Percentiles rank a stretch among this genome's conserved stretches.
Conservation (phyloP, 1,284 basidiomycete species). For the Cutaneotrichosporon sp. region DNA sequence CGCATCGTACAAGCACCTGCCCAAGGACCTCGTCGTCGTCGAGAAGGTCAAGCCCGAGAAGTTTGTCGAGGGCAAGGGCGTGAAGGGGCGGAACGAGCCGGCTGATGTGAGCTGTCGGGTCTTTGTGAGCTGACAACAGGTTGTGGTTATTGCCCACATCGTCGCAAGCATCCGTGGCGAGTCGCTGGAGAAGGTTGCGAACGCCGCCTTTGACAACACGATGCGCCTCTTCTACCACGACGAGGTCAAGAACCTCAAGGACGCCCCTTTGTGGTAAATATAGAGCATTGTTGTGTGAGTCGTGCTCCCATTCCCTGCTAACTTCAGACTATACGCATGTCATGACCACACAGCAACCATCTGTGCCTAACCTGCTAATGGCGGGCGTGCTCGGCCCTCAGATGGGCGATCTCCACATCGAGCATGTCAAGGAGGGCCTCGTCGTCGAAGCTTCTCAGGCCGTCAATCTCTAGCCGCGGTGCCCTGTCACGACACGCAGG, state of each 20-base stretch:
- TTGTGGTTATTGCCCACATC: conserved; percentile 76
- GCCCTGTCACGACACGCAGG: too few relatives aligned
- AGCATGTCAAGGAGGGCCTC: not conserved
- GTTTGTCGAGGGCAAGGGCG: conserved; percentile 63
- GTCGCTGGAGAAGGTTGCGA: conserved; percentile 63
- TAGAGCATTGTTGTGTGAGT: not conserved
- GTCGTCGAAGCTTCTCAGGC: not conserved
- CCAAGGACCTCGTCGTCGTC: conserved; percentile 61
- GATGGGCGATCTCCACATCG: not conserved
- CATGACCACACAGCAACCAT: not conserved
- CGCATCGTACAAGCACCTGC: conserved; percentile 65
- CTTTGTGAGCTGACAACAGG: conserved; percentile 30
- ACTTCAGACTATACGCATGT: not conserved
- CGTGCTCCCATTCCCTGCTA: not conserved
- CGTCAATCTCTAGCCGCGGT: too few relatives aligned
- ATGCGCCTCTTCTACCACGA: conserved; percentile 60
- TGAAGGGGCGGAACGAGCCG: conserved; percentile 85
- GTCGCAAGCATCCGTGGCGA: conserved; percentile 63
- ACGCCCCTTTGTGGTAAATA: not conserved
- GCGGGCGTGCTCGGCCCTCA: not conserved
- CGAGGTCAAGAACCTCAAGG: conserved; percentile 17
- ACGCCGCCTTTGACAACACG: conserved; percentile 68
- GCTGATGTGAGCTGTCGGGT: conserved; percentile 51
- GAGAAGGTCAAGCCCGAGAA: conserved; percentile 66
- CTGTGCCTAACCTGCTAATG: not conserved